Evolutionary conservation across 306 rosid genomes (phyloP).

Genomic region (Sesbania bispinosa): DNA sequence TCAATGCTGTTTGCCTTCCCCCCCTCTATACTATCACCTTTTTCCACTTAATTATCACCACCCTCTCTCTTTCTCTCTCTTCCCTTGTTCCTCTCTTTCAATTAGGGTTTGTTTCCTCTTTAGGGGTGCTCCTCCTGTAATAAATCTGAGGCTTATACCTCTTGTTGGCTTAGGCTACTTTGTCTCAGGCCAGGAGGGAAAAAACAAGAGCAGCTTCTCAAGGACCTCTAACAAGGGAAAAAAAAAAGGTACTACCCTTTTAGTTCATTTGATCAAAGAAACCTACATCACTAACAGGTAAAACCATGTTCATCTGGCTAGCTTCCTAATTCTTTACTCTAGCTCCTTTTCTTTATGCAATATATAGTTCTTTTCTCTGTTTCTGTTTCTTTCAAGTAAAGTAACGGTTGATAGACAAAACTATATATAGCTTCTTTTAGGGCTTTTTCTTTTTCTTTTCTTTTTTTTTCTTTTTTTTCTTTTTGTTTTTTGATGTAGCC

Average conservation of each 20-base stretch:
- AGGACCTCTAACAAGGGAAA: conserved; percentile 39
- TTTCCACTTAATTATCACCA: not conserved
- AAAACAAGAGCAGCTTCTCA: conserved; percentile 41
- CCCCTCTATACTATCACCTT: conserved; percentile 35
- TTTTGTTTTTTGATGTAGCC: conserved; percentile 2
- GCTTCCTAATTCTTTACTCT: conserved; percentile 32
- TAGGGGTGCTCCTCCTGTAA: conserved; percentile 24
- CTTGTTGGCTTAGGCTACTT: conserved; percentile 46
- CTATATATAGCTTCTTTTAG: conserved; percentile 31
- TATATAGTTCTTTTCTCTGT: conserved; percentile 32
- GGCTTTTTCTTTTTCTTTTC: conserved; percentile 22
- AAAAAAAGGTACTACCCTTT: conserved; percentile 57
- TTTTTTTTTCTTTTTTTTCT: not conserved
- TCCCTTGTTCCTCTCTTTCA: conserved; percentile 18
- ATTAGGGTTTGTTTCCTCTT: conserved; percentile 76
- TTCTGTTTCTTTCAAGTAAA: conserved; percentile 29
- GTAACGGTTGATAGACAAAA: conserved; percentile 18
- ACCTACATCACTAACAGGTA: conserved; percentile 59
- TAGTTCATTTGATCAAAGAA: conserved; percentile 51
- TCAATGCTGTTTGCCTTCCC: conserved; percentile 52
- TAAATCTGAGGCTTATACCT: conserved; percentile 42
- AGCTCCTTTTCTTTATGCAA: conserved; percentile 25
- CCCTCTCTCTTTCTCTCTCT: conserved; percentile 17
- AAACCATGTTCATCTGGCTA: conserved; percentile 35
- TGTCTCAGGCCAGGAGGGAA: conserved; percentile 24